Conservation (phyloP, 2,329 filamentous ascomycete genomes). For the Epichloe typhina region DNA sequence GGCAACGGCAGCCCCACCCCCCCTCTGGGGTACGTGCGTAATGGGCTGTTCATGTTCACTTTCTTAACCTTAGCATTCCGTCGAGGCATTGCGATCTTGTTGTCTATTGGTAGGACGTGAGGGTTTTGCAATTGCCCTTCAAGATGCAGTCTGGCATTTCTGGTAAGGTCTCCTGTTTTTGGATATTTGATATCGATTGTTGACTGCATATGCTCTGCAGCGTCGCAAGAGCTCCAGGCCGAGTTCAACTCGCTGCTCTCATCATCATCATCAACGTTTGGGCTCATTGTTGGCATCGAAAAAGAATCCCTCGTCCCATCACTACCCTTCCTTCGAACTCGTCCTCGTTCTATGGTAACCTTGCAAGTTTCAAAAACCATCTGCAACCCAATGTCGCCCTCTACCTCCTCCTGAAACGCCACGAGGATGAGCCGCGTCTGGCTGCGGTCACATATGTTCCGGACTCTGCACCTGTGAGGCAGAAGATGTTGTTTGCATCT, state of each 20-base stretch:
- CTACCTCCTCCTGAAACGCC: slow-evolving; percentile 63
- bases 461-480: slow-evolving; percentile 62
- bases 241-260: slow-evolving; percentile 59
- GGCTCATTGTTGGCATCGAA: slow-evolving; percentile 57
- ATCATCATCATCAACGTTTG: slow-evolving; percentile 47
- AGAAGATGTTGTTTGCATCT: slow-evolving; percentile 77
- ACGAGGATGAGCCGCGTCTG: slow-evolving; percentile 43
- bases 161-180: slow-evolving; percentile 31
- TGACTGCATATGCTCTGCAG: slow-evolving; percentile 26
- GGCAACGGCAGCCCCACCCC: neutral
- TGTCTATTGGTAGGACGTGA: neutral
- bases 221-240: slow-evolving; percentile 62
- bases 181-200: neutral
- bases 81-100: neutral
- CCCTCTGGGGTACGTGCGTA: neutral
- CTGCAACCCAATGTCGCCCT: slow-evolving; percentile 54
- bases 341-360: slow-evolving; percentile 49
- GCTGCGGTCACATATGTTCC: slow-evolving; percentile 68
- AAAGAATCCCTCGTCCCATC: slow-evolving; percentile 54
- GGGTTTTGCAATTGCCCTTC: neutral
- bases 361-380: slow-evolving; percentile 47
- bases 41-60: neutral
- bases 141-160: slow-evolving; percentile 68
- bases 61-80: neutral
- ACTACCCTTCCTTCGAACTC: slow-evolving; percentile 38